Conservation (phyloP, 495 filamentous ascomycete genomes). For the Neurospora sp. region DNA sequence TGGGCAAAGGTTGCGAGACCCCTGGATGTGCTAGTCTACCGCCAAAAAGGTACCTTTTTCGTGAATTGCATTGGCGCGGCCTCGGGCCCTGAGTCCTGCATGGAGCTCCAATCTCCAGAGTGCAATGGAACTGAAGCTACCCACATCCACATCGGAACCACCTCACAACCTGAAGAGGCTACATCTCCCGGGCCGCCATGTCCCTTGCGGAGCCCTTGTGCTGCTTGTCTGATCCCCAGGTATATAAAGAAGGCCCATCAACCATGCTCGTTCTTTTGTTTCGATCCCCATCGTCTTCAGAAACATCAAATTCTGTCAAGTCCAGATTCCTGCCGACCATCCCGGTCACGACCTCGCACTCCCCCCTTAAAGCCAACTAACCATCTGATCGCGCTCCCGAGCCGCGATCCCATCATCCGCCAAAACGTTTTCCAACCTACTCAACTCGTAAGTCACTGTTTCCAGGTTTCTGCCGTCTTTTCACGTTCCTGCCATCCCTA, state of each 20-base stretch:
- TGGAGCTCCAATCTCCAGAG: neutral
- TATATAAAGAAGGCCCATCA: neutral
- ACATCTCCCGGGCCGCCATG: neutral
- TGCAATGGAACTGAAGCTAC: neutral
- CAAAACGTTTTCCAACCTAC: slow-evolving; percentile 87
- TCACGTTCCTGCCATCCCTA: neutral
- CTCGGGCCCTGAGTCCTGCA: neutral
- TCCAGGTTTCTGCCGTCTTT: neutral
- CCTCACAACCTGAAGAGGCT: neutral
- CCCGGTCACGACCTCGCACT: neutral
- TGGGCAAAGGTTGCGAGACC: neutral
- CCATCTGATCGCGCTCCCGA: slow-evolving; percentile 39
- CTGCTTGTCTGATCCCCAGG: neutral
- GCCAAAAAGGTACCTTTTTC: neutral
- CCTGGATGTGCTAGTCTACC: neutral
- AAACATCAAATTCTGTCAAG: neutral
- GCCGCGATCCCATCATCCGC: slow-evolving; percentile 49
- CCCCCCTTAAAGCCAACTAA: neutral
- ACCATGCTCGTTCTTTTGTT: neutral
- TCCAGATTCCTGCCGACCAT: neutral
- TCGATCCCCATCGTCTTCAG: neutral
- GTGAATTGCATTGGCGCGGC: neutral
- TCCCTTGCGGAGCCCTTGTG: neutral
- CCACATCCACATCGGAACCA: neutral
- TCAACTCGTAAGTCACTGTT: slow-evolving; percentile 60